Base-by-base conservation (phyloP, 2,329 filamentous ascomycete species). In the Nemania sp. region DNA sequence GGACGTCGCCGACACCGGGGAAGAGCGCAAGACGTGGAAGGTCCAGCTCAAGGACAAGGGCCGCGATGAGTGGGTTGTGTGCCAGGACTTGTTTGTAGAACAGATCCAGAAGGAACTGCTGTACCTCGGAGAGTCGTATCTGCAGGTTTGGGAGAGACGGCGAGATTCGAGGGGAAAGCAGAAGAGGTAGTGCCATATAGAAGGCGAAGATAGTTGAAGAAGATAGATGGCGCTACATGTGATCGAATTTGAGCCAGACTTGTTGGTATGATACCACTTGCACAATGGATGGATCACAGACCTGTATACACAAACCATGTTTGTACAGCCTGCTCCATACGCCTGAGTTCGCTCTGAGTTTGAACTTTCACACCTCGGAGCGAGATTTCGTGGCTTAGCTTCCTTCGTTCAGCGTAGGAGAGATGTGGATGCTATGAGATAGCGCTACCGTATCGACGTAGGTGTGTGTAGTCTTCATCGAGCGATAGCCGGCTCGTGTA, bases 121-220 rank as follows among this genome's bases (percentile, higher is more conserved):
- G 61, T 96, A 96, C 67, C 88, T 95, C 0, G 91, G 93, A 47
- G 94, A 99, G 79, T 89, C 89, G 51, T 97, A 97, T 77, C 74
- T 97, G 54, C 95, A 97, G 82, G 84, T 99, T 39, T 97, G 94
- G 94, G 94, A 97, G 77, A 80, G 89, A 71, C 83, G 91, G 72
- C 86, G 82, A 68, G 78, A 76, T 57, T 69, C 74, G 12, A 75
- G 71, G 61, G 65, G 62, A 5, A 75, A 73, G 64, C 70, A 69
- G 33, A 80, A 75, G 60, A 69, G 64, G 43, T 66, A 59, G 42
- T 15, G n/a, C 26, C 44, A 33, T 28, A 22, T 11, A 31, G 37
- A 47, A n/a, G 15, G 24, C 11, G 23, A 15, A 39, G 17, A 45
- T 39, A 31, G 19, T 6, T 3, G 19, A 31, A 19, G 42, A 2